Conservation (phyloP, 1,139 yeast genomes). For the Scheffersomyces titani region DNA sequence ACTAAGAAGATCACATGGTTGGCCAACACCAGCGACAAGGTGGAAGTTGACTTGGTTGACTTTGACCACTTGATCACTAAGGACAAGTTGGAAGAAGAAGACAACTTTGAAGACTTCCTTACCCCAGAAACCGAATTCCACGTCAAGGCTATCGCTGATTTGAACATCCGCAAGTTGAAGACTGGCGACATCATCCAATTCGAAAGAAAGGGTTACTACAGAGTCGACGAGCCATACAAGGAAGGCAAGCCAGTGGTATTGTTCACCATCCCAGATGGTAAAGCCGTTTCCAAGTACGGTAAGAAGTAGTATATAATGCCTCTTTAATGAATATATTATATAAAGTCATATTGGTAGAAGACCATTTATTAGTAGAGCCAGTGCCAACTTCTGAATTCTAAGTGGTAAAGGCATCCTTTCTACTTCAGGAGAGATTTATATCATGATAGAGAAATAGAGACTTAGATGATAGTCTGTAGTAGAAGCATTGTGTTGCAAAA, state of each 20-base stretch:
- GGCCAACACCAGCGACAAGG: slow-evolving; percentile 74
- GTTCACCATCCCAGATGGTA: slow-evolving; percentile 97
- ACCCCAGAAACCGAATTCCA: slow-evolving; percentile 89
- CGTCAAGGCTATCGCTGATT: slow-evolving; percentile 76
- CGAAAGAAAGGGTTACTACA: slow-evolving; percentile 96
- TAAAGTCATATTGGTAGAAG: not conserved
- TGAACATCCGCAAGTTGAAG: slow-evolving; percentile 73
- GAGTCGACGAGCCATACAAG: slow-evolving; percentile 66
- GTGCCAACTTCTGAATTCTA: too few relatives aligned
- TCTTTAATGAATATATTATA: not conserved
- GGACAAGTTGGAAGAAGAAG: slow-evolving; percentile 95
- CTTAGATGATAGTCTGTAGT: too few relatives aligned
- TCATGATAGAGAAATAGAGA: too few relatives aligned
- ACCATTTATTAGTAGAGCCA: not conserved
- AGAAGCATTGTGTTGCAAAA: too few relatives aligned
- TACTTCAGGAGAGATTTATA: too few relatives aligned
- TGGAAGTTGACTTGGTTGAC: slow-evolving; percentile 78
- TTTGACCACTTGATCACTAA: slow-evolving; percentile 95
- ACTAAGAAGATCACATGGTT: slow-evolving; percentile 96
- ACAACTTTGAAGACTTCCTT: slow-evolving; percentile 88
- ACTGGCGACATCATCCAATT: slow-evolving; percentile 90
- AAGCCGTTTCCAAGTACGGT: slow-evolving; percentile 81
- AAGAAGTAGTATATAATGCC: slow-evolving; percentile 39
- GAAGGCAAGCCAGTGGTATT: slow-evolving; percentile 70
- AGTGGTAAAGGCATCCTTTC: too few relatives aligned